These are phyloP conservation scores for Celoporthe dispersa DNA, from an alignment of 2,329 filamentous ascomycete genomes.

Conservation along the genomic window DNA sequence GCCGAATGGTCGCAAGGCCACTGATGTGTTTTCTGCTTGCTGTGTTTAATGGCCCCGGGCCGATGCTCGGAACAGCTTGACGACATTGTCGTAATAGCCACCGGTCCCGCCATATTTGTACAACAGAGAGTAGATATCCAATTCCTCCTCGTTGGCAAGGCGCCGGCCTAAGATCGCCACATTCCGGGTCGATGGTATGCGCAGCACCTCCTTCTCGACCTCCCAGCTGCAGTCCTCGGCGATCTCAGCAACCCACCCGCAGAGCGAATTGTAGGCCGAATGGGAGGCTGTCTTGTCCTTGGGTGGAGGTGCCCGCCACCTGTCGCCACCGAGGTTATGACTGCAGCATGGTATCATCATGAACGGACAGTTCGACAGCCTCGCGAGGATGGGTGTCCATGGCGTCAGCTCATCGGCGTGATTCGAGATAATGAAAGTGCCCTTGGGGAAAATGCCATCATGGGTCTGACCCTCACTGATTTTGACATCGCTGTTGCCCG, in stretches of 20 bases:
- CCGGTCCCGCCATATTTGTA: constrained; percentile 58
- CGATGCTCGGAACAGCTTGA: constrained; percentile 60
- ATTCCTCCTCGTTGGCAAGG: constrained; percentile 35
- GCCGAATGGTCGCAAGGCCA: not conserved
- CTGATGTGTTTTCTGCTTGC: not conserved
- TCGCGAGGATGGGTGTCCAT: constrained; percentile 91
- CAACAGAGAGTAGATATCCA: constrained; percentile 51
- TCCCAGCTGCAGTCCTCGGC: constrained; percentile 74
- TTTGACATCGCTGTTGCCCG: constrained; percentile 26
- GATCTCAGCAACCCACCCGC: constrained; percentile 75
- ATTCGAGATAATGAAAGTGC: constrained; percentile 94
- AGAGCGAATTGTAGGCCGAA: constrained; percentile 83
- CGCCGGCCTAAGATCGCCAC: constrained; percentile 75
- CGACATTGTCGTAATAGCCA: constrained; percentile 63
- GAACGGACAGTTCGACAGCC: constrained; percentile 77
- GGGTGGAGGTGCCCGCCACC: constrained; percentile 69
- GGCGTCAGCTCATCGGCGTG: constrained; percentile 95
- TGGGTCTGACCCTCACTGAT: constrained; percentile 43
- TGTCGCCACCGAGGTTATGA: constrained; percentile 77
- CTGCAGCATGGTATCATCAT: constrained; percentile 96
- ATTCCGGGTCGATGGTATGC: constrained; percentile 93
- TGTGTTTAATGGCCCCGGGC: constrained; percentile 44
- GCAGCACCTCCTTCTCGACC: constrained; percentile 81
- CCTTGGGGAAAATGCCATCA: constrained; percentile 69
- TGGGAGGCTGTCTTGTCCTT: constrained; percentile 53